Conservation (phyloP, 768 basidiomycete genomes). For the Mycena latifolia region DNA sequence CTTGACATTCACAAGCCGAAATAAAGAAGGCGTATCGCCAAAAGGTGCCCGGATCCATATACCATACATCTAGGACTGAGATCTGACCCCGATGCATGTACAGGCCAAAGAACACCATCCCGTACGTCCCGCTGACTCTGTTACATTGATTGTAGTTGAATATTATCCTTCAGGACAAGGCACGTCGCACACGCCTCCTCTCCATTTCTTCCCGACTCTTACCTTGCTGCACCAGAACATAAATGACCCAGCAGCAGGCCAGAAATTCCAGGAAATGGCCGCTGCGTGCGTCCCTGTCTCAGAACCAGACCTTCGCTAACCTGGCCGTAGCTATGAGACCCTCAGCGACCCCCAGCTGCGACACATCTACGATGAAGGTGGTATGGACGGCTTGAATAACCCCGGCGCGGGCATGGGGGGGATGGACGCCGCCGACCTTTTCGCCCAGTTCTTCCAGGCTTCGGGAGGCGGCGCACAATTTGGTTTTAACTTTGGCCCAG, state of each 20-base stretch:
- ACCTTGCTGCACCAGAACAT: constrained; percentile 70
- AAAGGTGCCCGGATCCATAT: constrained; percentile 68
- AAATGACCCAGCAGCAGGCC: constrained; percentile 85
- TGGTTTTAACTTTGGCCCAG: constrained; percentile 75
- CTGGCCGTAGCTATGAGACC: constrained; percentile 77
- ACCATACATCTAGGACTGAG: constrained; percentile 31
- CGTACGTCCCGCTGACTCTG: constrained; percentile 56
- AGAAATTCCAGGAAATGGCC: constrained; percentile 90
- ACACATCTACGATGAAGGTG: constrained; percentile 78
- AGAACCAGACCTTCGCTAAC: constrained; percentile 16
- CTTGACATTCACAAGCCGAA: constrained; percentile 65
- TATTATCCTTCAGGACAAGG: constrained; percentile 71
- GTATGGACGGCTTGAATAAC: constrained; percentile 75
- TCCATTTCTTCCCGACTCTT: not conserved
- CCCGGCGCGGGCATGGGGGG: constrained; percentile 52
- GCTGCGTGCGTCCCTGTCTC: constrained; percentile 73
- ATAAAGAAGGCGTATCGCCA: constrained; percentile 96
- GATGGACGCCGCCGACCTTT: constrained; percentile 76
- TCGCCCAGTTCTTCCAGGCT: constrained; percentile 77
- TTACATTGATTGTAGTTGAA: constrained; percentile 17
- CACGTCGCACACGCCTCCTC: constrained; percentile 39
- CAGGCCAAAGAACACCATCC: constrained; percentile 93
- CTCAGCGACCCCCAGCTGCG: constrained; percentile 78
- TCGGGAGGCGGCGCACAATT: constrained; percentile 59
- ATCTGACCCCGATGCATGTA: constrained; percentile 36